Base-by-base conservation (phyloP, 2,329 filamentous ascomycete genomes). In the Coniochaeta ligniaria region DNA sequence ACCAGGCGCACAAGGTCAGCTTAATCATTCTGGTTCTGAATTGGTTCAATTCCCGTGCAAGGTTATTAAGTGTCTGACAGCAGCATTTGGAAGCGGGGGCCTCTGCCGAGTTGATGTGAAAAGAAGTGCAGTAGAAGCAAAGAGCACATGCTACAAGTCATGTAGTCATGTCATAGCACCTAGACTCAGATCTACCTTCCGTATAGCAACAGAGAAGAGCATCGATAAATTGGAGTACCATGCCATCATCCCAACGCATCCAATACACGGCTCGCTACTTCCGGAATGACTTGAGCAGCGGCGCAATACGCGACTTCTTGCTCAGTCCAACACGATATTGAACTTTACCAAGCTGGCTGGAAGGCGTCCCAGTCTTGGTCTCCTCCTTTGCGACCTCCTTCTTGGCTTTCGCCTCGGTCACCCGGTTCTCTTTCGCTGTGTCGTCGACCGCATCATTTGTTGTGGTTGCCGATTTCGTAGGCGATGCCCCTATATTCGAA, bases 301-400 rank as follows among this genome's bases (percentile, higher is more conserved):
- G 80, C 38, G 80, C 78, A 62, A 83, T 82, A 61, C 77, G 74
- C 20, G 75, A 75, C 66, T 70, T 74, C 68, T 76, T 82, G 71
- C 80, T 83, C 64, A 83, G 68, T 3, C 81, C 81, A 59, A 83
- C 80, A 17, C 81, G 74, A 63, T 79, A 81, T 17, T 75, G 63
- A 17, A 78, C 78, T 62, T 77, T 80, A 16, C 66, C 64, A 6
- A 60, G 64, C 59, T 66, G 66, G 58, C 58, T 52, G 47, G 36
- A 61, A 47, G 54, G 35, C 17, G 59, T 56, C 24, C 28, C 47
- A 31, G 61, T 43, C 7, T 41, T 60, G 7, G 2, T 12, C 54
- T 57, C 54, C 54, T 57, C 54, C 54, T 38, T 55, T 26, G 14
- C 31, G 6, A 33, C 17, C 2, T n/a, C 54, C 17, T 65, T 61